A percentile compares a stretch with the other conserved stretches of the same genome.
Conservation (phyloP, 169 alveolate species). For the Babesia ovata region DNA sequence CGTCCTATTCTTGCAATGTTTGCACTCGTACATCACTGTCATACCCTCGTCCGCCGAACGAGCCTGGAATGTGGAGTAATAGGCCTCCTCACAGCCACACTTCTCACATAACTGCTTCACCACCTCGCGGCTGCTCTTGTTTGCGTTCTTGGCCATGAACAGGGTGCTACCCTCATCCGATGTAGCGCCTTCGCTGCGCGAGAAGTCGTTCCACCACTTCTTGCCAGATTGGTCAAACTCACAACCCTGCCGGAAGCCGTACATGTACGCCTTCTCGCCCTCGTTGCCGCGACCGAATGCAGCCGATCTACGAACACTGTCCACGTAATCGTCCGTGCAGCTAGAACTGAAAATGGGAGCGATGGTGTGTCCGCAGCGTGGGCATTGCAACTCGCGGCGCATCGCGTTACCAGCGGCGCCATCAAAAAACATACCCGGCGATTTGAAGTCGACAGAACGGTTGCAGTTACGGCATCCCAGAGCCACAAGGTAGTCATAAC, state of each 20-base stretch:
- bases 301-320: constrained; percentile 15
- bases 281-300: constrained; percentile 45
- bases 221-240: constrained; percentile 74
- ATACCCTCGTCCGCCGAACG: constrained; percentile 89
- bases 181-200: not conserved
- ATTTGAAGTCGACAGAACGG: constrained; percentile 49
- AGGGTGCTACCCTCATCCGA: constrained; percentile 12
- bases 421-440: constrained; percentile 42
- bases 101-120: constrained; percentile 80
- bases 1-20: constrained; percentile 80
- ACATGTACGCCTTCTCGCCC: constrained; percentile 66
- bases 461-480: constrained; percentile 60
- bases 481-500: constrained; percentile 64
- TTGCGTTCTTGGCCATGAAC: constrained; percentile 65
- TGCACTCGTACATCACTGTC: constrained; percentile 85
- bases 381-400: constrained; percentile 31
- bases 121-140: constrained; percentile 68
- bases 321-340: constrained; percentile 36
- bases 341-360: constrained; percentile 62
- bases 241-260: constrained; percentile 73
- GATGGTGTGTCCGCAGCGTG: constrained; percentile 36
- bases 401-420: constrained; percentile 28
- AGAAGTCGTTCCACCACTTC: constrained; percentile 75
- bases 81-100: constrained; percentile 81
- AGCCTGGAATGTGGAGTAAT: constrained; percentile 84